Evolutionary conservation across 257 asterid species (phyloP).

Genomic region (Linaria vulgaris): DNA sequence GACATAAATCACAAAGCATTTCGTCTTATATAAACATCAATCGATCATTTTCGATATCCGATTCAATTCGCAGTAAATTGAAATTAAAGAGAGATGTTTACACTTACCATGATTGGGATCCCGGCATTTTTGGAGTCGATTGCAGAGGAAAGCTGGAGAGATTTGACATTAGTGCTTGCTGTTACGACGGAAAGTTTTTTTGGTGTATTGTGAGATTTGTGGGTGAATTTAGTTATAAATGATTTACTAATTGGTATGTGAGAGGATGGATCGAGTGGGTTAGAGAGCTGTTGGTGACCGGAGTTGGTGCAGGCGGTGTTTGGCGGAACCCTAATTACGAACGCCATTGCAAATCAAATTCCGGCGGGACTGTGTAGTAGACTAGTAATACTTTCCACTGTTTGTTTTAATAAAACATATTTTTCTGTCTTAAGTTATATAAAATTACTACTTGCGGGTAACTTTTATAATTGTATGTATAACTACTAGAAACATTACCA

Average conservation of each 20-base stretch:
- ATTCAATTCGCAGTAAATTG: neutral
- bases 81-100: neutral
- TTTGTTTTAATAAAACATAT: too few relatives aligned
- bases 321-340: neutral
- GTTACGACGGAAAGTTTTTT: neutral
- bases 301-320: neutral
- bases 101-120: constrained; percentile 7
- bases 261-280: neutral
- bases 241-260: too few relatives aligned
- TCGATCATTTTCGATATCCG: neutral
- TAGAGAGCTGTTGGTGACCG: neutral
- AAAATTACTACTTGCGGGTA: too few relatives aligned
- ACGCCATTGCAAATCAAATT: neutral
- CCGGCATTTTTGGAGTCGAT: neutral
- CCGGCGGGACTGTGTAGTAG: too few relatives aligned
- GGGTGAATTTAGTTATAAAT: neutral
- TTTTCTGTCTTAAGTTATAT: too few relatives aligned
- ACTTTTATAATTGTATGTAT: too few relatives aligned
- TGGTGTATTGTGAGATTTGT: neutral
- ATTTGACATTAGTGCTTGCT: neutral
- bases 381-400: too few relatives aligned
- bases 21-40: neutral
- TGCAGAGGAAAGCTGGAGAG: neutral
- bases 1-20: too few relatives aligned
- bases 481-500: too few relatives aligned